These are phyloP conservation scores for Podaxis sp. DNA, from an alignment of 768 basidiomycete species.

Conservation along the genomic window DNA sequence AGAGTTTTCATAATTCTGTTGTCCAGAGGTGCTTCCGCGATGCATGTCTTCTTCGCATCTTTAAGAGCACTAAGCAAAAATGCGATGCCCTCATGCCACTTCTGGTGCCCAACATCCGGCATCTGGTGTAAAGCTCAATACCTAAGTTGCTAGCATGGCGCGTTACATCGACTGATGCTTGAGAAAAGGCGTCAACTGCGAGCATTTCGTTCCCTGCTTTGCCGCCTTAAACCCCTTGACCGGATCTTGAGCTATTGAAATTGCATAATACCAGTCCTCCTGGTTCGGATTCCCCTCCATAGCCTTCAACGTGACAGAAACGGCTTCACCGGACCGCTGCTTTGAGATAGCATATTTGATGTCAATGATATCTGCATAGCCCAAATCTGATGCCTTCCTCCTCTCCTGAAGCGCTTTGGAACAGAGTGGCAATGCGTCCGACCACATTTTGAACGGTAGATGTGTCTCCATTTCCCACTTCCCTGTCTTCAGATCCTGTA, in stretches of 20 bases:
- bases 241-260: constrained; percentile 44
- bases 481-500: constrained; percentile 32
- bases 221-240: constrained; percentile 11
- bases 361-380: constrained; percentile 61
- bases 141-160: constrained; percentile 36
- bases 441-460: constrained; percentile 56
- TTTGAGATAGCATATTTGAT: constrained; percentile 55
- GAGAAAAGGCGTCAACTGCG: too few relatives aligned
- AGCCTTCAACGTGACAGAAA: constrained; percentile 39
- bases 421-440: constrained; percentile 51
- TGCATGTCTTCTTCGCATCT: constrained; percentile 52
- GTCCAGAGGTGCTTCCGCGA: constrained; percentile 53
- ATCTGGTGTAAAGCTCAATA: constrained; percentile 19
- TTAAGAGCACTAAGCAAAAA: constrained; percentile 57
- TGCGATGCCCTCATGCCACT: constrained; percentile 58
- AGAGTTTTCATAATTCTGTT: constrained; percentile 56
- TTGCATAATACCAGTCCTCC: constrained; percentile 62
- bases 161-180: too few relatives aligned
- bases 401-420: constrained; percentile 49
- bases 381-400: constrained; percentile 27
- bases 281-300: constrained; percentile 52
- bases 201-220: too few relatives aligned
- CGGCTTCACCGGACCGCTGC: constrained; percentile 43
- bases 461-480: constrained; percentile 30
- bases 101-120: constrained; percentile 9